Evolutionary conservation across 345 rosid species (phyloP).

Genomic region (Pugionium dolabratum): DNA sequence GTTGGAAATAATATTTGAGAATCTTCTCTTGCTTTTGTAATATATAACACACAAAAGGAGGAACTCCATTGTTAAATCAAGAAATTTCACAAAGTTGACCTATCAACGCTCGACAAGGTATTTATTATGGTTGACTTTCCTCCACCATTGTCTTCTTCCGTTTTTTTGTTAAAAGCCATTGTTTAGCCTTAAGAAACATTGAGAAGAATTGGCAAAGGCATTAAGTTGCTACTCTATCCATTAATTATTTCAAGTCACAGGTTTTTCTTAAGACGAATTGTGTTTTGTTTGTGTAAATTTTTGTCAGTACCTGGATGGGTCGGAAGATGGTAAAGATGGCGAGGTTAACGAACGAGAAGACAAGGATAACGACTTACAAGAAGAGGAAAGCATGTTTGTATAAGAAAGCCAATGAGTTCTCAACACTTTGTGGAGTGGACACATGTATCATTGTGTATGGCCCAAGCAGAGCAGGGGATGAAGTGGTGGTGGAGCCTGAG

Average conservation of each 20-base stretch:
- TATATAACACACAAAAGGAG: slow-evolving; percentile 35
- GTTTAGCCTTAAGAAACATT: too few relatives aligned
- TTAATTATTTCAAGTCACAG: too few relatives aligned
- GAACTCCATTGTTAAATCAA: slow-evolving; percentile 37
- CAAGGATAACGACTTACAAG: slow-evolving; percentile 42
- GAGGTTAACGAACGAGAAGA: slow-evolving; percentile 42
- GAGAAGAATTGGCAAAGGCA: too few relatives aligned
- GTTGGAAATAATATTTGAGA: slow-evolving; percentile 25
- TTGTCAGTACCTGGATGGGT: slow-evolving; percentile 30
- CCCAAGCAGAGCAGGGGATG: slow-evolving; percentile 33
- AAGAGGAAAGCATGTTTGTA: slow-evolving; percentile 43
- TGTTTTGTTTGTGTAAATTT: too few relatives aligned
- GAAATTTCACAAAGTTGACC: slow-evolving; percentile 39
- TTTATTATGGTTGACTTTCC: background rate
- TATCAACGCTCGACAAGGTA: slow-evolving; percentile 29
- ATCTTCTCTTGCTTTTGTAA: slow-evolving; percentile 6
- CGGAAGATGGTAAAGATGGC: slow-evolving; percentile 42
- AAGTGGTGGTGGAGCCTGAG: slow-evolving; percentile 30
- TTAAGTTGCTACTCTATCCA: too few relatives aligned
- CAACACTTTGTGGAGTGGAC: slow-evolving; percentile 47
- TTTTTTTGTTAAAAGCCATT: too few relatives aligned
- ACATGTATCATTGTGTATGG: slow-evolving; percentile 47
- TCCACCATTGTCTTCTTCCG: too few relatives aligned
- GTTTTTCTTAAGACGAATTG: too few relatives aligned
- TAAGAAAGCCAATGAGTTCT: slow-evolving; percentile 44